Percentiles rank a stretch among this genome's conserved stretches.
Conservation (phyloP, 495 filamentous ascomycete genomes). For the Penicillium malachiteum region DNA sequence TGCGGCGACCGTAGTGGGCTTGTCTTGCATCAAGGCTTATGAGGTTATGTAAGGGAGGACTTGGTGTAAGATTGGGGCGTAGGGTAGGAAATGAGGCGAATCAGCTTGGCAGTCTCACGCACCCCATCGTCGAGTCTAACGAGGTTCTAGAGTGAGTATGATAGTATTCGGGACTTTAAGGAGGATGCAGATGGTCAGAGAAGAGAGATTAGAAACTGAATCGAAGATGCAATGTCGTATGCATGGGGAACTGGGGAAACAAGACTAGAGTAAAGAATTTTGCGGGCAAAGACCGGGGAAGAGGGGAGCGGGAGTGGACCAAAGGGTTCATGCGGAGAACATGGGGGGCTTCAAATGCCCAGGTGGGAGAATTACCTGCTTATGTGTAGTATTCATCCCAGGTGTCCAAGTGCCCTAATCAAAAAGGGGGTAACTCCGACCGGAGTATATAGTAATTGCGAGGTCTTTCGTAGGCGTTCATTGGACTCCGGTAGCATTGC, state of each 20-base stretch:
- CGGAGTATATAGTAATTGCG: background rate
- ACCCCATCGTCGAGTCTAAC: conserved; percentile 9
- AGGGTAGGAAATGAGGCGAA: conserved; percentile 13
- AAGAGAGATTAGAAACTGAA: background rate
- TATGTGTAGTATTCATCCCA: background rate
- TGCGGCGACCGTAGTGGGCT: conserved; percentile 77
- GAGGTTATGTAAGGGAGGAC: background rate
- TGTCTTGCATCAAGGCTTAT: conserved; percentile 71
- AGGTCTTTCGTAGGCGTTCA: background rate
- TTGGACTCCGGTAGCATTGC: background rate
- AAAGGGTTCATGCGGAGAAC: conserved; percentile 27
- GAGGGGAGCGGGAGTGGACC: conserved; percentile 23
- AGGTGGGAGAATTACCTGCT: background rate
- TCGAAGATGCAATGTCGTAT: background rate
- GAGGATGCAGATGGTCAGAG: too few species aligned
- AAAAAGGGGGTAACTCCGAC: background rate
- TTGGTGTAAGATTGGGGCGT: conserved; percentile 6
- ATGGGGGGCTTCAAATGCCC: background rate
- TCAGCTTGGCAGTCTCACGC: conserved; percentile 12
- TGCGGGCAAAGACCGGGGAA: conserved; percentile 20
- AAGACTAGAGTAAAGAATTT: background rate
- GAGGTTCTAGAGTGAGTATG: background rate
- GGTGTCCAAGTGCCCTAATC: background rate
- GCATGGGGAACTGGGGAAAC: conserved; percentile 2
- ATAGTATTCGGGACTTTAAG: background rate